Base-by-base conservation (phyloP, 257 asterid genomes). In the Hygrophila difformis region DNA sequence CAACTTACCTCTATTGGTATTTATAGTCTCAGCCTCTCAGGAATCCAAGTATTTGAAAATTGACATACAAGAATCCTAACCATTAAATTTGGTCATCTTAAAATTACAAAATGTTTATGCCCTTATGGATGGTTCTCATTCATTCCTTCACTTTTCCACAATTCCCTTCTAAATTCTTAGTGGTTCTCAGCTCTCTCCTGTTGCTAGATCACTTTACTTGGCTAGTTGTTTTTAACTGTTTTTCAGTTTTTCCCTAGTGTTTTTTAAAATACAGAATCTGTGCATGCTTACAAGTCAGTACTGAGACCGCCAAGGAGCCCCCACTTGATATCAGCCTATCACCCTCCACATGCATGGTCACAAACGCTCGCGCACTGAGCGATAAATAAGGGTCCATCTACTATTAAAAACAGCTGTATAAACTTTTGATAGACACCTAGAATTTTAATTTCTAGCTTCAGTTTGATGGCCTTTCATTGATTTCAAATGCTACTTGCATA, bases 381-480 rank as follows among this genome's bases (percentile, higher is more conserved):
- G 12, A 44, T 10, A 44, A 14, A 42, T 29, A 14, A 28, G 42
- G 36, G 47, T 29, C 48, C 21, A 21, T 43, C n/a, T n/a, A n/a
- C n/a, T 8, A 48, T 24, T 23, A 49, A 22, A 26, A 24, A 42
- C 51, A 51, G 37, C 13, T 9, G 18, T 45, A 28, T 36, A 24
- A 13, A 14, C 22, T 33, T 40, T 28, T 44, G 18, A 29, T 52
- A 40, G 36, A 54, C 46, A 41, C 16, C 55, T 20, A 24, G 49
- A 12, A 29, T 13, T 56, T 47, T 45, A 29, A 20, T 44, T 29
- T 47, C 14, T 34, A 39, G 33, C 29, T 16, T 45, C 44, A 49
- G 40, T 49, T 40, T 37, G 44, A 44, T 49, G 76, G 53, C 74
- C 72, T 39, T 64, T 69, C 65, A 22, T 42, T 55, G 74, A 48